Percentiles rank a stretch among this genome's conserved stretches.
Conservation (phyloP, 1,139 yeast genomes). For the Taphrina communis region DNA sequence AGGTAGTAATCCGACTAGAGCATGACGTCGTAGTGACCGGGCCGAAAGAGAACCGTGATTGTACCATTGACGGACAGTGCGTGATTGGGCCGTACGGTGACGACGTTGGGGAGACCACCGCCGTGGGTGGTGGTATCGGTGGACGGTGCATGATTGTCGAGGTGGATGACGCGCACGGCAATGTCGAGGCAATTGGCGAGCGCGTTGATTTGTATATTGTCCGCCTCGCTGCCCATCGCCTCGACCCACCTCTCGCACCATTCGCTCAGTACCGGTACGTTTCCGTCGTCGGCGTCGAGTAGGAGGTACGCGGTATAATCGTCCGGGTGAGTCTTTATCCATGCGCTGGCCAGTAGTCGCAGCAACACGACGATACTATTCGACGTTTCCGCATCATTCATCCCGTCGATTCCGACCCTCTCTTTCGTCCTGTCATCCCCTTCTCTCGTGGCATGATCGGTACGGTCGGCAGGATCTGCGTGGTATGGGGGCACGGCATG, state of each 20-base stretch:
- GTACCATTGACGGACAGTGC: conserved; percentile 6
- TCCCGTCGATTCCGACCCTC: neutral
- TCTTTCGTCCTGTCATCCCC: too few species aligned
- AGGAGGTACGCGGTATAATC: conserved; percentile 46
- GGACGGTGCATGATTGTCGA: conserved; percentile 20
- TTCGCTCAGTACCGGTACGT: neutral
- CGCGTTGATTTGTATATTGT: conserved; percentile 47
- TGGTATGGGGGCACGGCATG: neutral
- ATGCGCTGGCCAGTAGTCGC: conserved; percentile 48
- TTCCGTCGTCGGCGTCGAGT: conserved; percentile 15
- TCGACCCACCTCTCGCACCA: conserved; percentile 47
- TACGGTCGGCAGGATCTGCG: too few species aligned
- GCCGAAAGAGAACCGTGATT: conserved; percentile 47
- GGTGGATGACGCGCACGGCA: conserved; percentile 34
- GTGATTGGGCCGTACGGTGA: conserved; percentile 42
- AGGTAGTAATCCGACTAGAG: conserved; percentile 1
- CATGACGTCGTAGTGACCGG: conserved; percentile 47
- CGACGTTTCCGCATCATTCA: conserved; percentile 45
- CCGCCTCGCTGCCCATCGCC: conserved; percentile 48
- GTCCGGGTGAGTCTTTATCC: conserved; percentile 46
- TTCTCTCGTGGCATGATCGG: too few species aligned
- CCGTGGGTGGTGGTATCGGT: neutral
- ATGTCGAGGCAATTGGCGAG: conserved; percentile 46
- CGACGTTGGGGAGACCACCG: conserved; percentile 44
- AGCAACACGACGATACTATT: conserved; percentile 47